These are phyloP conservation scores for Penicillium sp. DNA, from an alignment of 2,329 filamentous ascomycete genomes.

Conservation along the genomic window DNA sequence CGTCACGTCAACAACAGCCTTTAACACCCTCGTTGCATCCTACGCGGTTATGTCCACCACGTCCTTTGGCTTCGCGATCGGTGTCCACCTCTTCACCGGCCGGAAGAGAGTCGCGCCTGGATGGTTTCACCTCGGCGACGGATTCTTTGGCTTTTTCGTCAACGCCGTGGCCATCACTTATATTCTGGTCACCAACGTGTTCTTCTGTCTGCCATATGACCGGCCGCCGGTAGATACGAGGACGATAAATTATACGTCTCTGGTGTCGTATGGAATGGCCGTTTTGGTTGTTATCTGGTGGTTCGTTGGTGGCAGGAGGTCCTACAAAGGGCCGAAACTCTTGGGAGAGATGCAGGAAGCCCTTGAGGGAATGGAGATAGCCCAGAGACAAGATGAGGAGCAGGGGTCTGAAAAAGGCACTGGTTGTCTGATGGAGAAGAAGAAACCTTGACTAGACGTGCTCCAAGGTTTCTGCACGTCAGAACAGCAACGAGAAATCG, in stretches of 20 bases:
- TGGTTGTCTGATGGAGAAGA: neutral
- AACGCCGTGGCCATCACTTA: conserved; percentile 8
- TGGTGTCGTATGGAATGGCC: conserved; percentile 12
- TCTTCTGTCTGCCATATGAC: conserved; percentile 10
- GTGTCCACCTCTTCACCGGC: conserved; percentile 10
- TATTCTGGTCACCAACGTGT: conserved; percentile 10
- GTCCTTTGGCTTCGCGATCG: conserved; percentile 9
- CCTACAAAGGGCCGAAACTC: conserved; percentile 8
- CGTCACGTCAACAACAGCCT: conserved; percentile 8
- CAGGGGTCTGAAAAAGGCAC: neutral
- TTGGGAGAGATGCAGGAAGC: conserved; percentile 6
- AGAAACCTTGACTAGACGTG: neutral
- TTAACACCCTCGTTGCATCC: conserved; percentile 11
- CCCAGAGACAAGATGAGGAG: neutral
- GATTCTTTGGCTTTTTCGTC: conserved; percentile 7
- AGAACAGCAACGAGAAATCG: neutral
- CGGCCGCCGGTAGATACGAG: conserved; percentile 4
- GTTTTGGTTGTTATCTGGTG: conserved; percentile 11
- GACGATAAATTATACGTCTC: conserved; percentile 10
- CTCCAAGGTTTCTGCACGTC: too few relatives aligned
- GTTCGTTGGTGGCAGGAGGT: conserved; percentile 7
- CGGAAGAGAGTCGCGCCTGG: conserved; percentile 9
- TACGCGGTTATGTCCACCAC: conserved; percentile 12
- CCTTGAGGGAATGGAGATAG: conserved; percentile 2
- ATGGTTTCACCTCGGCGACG: conserved; percentile 11